Conservation (phyloP, 345 rosid genomes). For the Pugionium cornutum region DNA sequence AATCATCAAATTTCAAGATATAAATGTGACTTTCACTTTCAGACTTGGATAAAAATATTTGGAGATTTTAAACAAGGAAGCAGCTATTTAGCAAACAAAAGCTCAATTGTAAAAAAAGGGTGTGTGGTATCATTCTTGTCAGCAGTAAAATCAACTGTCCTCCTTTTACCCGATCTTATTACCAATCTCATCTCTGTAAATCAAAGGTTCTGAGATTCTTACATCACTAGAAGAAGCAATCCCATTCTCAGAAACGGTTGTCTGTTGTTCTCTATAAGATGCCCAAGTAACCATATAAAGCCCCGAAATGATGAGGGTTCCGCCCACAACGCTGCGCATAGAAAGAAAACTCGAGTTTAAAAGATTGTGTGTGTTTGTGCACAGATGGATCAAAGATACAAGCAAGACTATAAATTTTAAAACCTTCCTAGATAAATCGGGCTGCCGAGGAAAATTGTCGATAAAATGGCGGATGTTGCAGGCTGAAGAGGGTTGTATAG, state of each 20-base stretch:
- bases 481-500: slow-evolving; percentile 98
- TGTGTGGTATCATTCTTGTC: no score
- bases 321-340: slow-evolving; percentile 75
- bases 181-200: slow-evolving; percentile 40
- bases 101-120: no score
- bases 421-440: slow-evolving; percentile 93
- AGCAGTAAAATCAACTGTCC: slow-evolving; percentile 53
- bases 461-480: slow-evolving; percentile 78
- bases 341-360: not conserved
- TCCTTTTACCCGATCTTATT: slow-evolving; percentile 36
- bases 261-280: slow-evolving; percentile 56
- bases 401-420: slow-evolving; percentile 1
- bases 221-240: slow-evolving; percentile 23
- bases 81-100: no score
- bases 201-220: slow-evolving; percentile 56
- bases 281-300: slow-evolving; percentile 95
- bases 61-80: no score
- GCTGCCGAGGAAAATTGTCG: slow-evolving; percentile 37
- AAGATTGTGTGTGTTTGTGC: no score
- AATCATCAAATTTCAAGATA: no score
- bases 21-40: no score
- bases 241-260: slow-evolving; percentile 30
- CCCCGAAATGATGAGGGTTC: slow-evolving; percentile 76
- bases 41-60: no score
- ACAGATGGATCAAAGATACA: no score